phyloP scores from a whole-genome alignment of 495 filamentous ascomycete genomes.

The Podospora pseudopauciseta region DNA sequence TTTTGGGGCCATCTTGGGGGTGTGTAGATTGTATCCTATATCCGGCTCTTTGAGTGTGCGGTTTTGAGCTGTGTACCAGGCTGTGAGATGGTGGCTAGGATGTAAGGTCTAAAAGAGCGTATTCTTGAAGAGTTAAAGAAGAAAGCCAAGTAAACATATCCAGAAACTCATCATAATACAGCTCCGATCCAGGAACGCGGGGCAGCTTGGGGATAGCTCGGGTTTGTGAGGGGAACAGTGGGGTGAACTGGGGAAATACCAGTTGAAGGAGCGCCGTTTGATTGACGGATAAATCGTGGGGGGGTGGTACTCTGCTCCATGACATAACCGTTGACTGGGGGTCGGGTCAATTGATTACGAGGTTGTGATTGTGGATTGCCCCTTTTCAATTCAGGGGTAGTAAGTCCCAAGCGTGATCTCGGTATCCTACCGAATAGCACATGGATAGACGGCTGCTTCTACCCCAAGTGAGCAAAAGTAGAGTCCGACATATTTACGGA shows the following conservation, averaged over 20 bases:
- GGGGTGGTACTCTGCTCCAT: neutral
- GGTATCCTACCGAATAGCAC: neutral
- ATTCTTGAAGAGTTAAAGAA: no score
- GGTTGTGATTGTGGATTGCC: neutral
- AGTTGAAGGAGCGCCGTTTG: constrained; percentile 15
- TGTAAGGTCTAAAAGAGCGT: neutral
- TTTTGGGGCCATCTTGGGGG: neutral
- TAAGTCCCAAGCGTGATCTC: neutral
- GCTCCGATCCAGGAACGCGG: neutral
- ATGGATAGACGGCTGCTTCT: neutral
- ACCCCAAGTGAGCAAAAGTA: neutral
- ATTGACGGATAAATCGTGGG: constrained; percentile 39
- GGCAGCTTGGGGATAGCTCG: constrained; percentile 7
- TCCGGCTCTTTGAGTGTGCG: neutral
- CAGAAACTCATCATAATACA: neutral
- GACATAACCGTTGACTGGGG: neutral
- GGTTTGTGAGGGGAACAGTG: constrained; percentile 21
- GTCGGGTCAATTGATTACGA: neutral
- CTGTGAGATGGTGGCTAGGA: neutral
- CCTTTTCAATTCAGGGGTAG: neutral
- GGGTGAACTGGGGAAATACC: constrained; percentile 11
- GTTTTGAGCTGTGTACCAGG: neutral
- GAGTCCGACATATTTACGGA: neutral
- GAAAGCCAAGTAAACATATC: neutral
- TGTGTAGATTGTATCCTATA: neutral